These are phyloP conservation scores for Thymus quinquecostatus DNA, from an alignment of 257 asterid genomes.

Conservation along the genomic window DNA sequence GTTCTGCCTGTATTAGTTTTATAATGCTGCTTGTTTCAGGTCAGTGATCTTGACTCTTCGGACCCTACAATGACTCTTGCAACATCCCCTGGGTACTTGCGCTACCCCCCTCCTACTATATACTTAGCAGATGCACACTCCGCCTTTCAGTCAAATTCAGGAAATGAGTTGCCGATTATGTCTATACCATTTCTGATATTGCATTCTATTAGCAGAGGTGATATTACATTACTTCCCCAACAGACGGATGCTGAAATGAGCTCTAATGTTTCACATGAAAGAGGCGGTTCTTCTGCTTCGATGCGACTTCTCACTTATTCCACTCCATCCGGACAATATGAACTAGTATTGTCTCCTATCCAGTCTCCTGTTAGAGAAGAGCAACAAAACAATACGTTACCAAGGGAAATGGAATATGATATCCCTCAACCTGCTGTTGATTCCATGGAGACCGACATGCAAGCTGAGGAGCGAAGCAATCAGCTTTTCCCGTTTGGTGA, in stretches of 20 bases:
- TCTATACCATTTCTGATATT: conserved; percentile 75
- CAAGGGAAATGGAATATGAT: conserved; percentile 47
- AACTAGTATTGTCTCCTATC: conserved; percentile 80
- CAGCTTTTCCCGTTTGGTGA: conserved; percentile 79
- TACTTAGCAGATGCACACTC: conserved; percentile 81
- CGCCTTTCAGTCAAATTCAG: conserved; percentile 56
- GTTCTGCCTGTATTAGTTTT: conserved; percentile 65
- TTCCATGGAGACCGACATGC: conserved; percentile 71
- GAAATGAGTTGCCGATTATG: conserved; percentile 68
- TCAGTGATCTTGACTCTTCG: conserved; percentile 87
- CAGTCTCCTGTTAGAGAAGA: conserved; percentile 54
- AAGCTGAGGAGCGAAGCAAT: conserved; percentile 64
- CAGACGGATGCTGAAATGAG: conserved; percentile 50
- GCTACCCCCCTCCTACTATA: conserved; percentile 92
- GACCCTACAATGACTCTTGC: conserved; percentile 93
- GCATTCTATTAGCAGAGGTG: conserved; percentile 71
- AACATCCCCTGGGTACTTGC: conserved; percentile 85
- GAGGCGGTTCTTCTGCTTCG: conserved; percentile 69
- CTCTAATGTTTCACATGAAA: conserved; percentile 53
- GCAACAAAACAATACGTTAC: conserved; percentile 49
- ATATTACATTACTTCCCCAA: conserved; percentile 51
- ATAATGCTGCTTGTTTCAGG: conserved; percentile 57
- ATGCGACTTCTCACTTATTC: conserved; percentile 85
- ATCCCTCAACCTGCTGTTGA: conserved; percentile 52
- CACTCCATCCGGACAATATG: conserved; percentile 96